These are phyloP conservation scores for Ogataea pignaliae DNA, from an alignment of 805 yeast species.

Conservation along the genomic window DNA sequence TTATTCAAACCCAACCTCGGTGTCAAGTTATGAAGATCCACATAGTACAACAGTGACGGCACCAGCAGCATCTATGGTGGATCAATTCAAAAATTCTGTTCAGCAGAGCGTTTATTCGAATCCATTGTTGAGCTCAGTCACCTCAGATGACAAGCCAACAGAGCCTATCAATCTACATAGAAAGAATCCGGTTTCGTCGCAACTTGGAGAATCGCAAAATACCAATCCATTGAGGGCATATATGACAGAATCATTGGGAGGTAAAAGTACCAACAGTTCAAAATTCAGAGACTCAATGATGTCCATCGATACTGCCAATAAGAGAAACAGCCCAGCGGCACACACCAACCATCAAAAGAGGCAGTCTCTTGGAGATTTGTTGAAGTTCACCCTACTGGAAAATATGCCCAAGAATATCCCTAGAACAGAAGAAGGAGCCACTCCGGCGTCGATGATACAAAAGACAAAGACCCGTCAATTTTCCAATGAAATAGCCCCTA, in stretches of 20 bases:
- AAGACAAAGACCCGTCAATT: slow-evolving; percentile 1
- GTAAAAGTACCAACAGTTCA: slow-evolving; percentile 39
- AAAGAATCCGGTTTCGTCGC: slow-evolving; percentile 9
- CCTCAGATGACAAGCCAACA: slow-evolving; percentile 15
- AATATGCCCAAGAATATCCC: background rate
- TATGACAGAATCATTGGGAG: slow-evolving; percentile 38
- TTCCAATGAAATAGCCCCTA: background rate
- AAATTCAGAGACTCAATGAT: slow-evolving; percentile 34
- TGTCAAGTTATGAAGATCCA: slow-evolving; percentile 19
- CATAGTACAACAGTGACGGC: background rate
- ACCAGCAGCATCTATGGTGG: too few species aligned
- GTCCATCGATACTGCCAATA: slow-evolving; percentile 5
- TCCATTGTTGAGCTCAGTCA: slow-evolving; percentile 16
- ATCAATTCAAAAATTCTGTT: slow-evolving; percentile 5
- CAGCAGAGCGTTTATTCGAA: slow-evolving; percentile 17
- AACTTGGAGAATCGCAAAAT: slow-evolving; percentile 11
- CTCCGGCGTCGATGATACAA: slow-evolving; percentile 1
- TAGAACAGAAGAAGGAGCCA: background rate
- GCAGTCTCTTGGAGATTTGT: slow-evolving; percentile 8
- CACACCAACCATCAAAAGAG: background rate
- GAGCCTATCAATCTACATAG: slow-evolving; percentile 10
- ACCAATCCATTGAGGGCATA: slow-evolving; percentile 55
- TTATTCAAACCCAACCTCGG: slow-evolving; percentile 28
- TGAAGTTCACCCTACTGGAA: slow-evolving; percentile 5
- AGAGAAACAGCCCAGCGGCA: background rate